Percentiles rank a stretch among this genome's conserved stretches.
Evolutionary conservation across 305 asterid species (phyloP).

Genomic region (Rubia balearica): DNA sequence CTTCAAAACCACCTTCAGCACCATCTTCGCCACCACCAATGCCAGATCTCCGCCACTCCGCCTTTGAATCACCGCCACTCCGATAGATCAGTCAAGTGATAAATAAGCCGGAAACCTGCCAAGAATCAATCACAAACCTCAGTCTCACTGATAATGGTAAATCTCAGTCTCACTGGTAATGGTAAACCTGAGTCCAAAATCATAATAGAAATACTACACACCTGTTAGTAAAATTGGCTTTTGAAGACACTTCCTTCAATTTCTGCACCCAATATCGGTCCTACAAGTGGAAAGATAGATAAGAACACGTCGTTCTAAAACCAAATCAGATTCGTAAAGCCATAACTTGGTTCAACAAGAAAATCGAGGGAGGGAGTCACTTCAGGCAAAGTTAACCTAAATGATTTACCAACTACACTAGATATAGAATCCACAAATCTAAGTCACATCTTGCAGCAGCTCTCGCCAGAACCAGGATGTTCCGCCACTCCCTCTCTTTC

Average conservation of each 20-base stretch:
- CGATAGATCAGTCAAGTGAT: too few species aligned
- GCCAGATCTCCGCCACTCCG: too few species aligned
- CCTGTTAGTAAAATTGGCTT: constrained; percentile 72
- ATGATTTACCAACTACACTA: constrained; percentile 52
- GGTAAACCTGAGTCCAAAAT: background rate
- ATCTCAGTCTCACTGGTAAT: background rate
- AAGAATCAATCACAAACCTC: constrained; percentile 13
- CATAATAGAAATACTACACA: constrained; percentile 15
- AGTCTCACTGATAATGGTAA: background rate
- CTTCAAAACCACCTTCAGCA: too few species aligned
- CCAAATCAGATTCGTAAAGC: background rate
- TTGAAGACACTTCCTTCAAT: constrained; percentile 53
- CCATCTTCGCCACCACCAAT: too few species aligned
- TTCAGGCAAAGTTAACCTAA: constrained; percentile 79
- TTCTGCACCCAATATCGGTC: constrained; percentile 57
- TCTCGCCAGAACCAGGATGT: constrained; percentile 77
- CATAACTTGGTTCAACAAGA: constrained; percentile 45
- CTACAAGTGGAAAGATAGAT: constrained; percentile 27
- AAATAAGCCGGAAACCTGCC: too few species aligned
- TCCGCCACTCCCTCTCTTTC: too few species aligned
- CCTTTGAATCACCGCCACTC: too few species aligned
- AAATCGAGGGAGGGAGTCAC: constrained; percentile 84
- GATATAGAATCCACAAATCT: constrained; percentile 69
- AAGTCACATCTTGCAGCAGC: constrained; percentile 88
- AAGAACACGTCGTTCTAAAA: background rate